Base-by-base conservation (phyloP, 1,139 yeast genomes). In the Candida frijolesensis region DNA sequence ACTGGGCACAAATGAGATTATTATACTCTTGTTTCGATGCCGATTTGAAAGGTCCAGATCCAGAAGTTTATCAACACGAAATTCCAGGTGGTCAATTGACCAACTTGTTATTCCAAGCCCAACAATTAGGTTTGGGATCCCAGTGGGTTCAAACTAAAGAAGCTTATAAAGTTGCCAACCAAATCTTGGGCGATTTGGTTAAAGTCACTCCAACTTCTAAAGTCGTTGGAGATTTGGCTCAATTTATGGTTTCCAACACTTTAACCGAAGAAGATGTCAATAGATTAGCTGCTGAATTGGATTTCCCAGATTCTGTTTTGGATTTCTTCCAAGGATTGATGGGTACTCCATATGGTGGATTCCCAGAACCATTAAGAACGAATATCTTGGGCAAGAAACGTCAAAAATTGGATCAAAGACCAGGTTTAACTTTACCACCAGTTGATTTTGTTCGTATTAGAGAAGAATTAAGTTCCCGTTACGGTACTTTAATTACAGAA, bases 51-150 rank as follows among this genome's bases (percentile, higher is more conserved):
- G 99, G 99, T 50, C 99, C 99, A 54, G 99, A 94, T 72, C 98
- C 99, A 60, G 99, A 94, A 73, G 99, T 94, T 50, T 94, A 94
- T 72, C 85, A 85, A 60, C 99, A 94, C 76, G 99, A 94, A 79
- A 94, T 94, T 60, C 99, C 99, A 48, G 99, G 99, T 77, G 99
- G 99, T 59, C 99, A 94, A 77, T 84, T 94, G 71, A 94, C 99
- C 59, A 95, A 94, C 78, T 80, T 94, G 72, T 76, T 94, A 61
- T 95, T 94, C 95, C 99, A 94, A 78, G 99, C 99, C 52, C 96
- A 91, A 75, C 99, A 94, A 76, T 90, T 94, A 65, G 99, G 99
- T 54, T 81, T 94, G 58, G 99, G 99, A 60, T 85, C 89, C 58
- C 91, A 88, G 75, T 94, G 99, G 99, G 80, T 83, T 57, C 96